phyloP scores from a whole-genome alignment of 1,139 yeast species.

The Spathaspora sp. region DNA sequence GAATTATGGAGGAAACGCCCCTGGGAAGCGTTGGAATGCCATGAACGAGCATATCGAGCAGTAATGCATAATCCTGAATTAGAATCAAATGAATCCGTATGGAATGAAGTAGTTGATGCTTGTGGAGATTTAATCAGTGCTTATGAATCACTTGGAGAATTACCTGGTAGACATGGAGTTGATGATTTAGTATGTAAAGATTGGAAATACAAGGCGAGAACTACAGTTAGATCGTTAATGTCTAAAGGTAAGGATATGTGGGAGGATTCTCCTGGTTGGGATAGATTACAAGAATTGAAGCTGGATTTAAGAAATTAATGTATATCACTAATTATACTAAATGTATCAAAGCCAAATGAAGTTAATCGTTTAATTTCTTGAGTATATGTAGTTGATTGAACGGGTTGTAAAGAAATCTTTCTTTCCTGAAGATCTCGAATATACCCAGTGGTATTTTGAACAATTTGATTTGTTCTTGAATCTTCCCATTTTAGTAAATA shows the following conservation, averaged over 20 bases:
- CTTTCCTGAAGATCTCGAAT: not conserved
- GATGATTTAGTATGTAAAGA: conserved; percentile 86
- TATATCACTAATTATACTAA: conserved; percentile 28
- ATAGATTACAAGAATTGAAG: conserved; percentile 56
- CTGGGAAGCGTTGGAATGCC: conserved; percentile 83
- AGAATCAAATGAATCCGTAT: conserved; percentile 57
- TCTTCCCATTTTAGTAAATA: conserved; percentile 13
- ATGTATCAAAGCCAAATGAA: conserved; percentile 29
- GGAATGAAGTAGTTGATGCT: conserved; percentile 81
- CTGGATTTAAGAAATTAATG: conserved; percentile 28
- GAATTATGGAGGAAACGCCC: conserved; percentile 86
- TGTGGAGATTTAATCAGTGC: conserved; percentile 84
- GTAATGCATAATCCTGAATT: conserved; percentile 64
- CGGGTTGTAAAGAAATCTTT: not conserved
- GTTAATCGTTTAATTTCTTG: conserved; percentile 17
- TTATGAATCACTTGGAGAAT: conserved; percentile 81
- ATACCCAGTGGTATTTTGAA: conserved; percentile 3
- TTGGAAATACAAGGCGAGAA: conserved; percentile 84
- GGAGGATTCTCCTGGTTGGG: conserved; percentile 84
- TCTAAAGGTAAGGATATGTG: conserved; percentile 77
- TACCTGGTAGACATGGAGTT: conserved; percentile 82
- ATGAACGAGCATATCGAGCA: conserved; percentile 85
- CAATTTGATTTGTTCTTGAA: conserved; percentile 5
- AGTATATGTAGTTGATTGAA: not conserved
- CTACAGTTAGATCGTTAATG: conserved; percentile 70